Evolutionary conservation across 2,329 filamentous ascomycete genomes (phyloP).

Genomic region (Chrysoporthe puriensis): DNA sequence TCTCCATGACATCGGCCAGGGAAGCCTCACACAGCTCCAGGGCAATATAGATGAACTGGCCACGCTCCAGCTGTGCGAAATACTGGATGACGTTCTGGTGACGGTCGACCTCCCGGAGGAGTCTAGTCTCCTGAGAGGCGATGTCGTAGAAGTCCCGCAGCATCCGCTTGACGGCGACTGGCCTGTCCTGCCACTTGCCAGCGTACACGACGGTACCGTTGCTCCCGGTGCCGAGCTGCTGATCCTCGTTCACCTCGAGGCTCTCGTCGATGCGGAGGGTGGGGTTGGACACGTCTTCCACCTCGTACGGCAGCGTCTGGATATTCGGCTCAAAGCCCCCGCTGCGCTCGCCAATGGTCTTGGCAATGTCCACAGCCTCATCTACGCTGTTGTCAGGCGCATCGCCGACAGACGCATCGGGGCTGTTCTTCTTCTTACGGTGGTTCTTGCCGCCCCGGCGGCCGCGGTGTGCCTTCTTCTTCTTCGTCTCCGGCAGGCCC

Average conservation of each 20-base stretch:
- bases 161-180: constrained; percentile 97
- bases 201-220: constrained; percentile 97
- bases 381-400: constrained; percentile 57
- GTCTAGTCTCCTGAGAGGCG: constrained; percentile 88
- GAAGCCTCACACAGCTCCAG: constrained; percentile 93
- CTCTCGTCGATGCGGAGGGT: constrained; percentile 66
- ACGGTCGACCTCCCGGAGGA: constrained; percentile 91
- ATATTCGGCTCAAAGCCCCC: constrained; percentile 65
- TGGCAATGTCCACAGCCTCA: constrained; percentile 62
- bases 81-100: constrained; percentile 97
- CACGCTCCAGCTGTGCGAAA: constrained; percentile 86
- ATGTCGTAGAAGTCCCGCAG: constrained; percentile 95
- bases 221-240: constrained; percentile 76
- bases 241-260: constrained; percentile 66
- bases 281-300: constrained; percentile 62
- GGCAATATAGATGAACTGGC: constrained; percentile 94
- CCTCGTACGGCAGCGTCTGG: constrained; percentile 58
- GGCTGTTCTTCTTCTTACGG: constrained; percentile 60
- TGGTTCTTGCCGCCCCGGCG: constrained; percentile 73
- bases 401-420: constrained; percentile 56
- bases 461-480: constrained; percentile 72
- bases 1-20: constrained; percentile 86
- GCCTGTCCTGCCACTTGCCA: constrained; percentile 89
- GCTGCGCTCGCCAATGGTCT: constrained; percentile 54
- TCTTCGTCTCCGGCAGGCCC: constrained; percentile 49